Conservation (phyloP, 257 asterid species). For the Lycium ferocissimum region DNA sequence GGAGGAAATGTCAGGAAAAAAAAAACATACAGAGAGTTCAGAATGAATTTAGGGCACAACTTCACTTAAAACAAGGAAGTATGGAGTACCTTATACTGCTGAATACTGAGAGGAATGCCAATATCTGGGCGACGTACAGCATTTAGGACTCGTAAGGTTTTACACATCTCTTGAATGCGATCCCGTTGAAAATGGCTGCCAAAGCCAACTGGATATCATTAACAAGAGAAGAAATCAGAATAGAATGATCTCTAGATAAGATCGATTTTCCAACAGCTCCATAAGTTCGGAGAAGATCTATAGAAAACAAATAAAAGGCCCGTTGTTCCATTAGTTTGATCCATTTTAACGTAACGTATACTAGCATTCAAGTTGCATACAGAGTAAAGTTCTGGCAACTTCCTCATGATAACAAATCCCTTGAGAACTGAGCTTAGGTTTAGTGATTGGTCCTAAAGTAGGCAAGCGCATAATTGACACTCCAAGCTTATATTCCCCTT, state of each 20-base stretch:
- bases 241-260: slow-evolving; percentile 44
- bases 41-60: not conserved
- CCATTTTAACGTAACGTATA: not conserved
- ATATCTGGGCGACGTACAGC: slow-evolving; percentile 78
- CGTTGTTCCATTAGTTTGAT: slow-evolving; percentile 15
- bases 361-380: slow-evolving; percentile 14
- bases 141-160: slow-evolving; percentile 84
- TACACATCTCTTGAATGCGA: slow-evolving; percentile 79
- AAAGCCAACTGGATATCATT: slow-evolving; percentile 90
- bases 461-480: not conserved
- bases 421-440: not conserved
- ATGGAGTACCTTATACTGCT: slow-evolving; percentile 81
- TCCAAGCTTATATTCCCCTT: not conserved
- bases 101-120: slow-evolving; percentile 93
- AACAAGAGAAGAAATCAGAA: slow-evolving; percentile 73
- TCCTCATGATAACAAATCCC: slow-evolving; percentile 3
- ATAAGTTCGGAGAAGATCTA: not conserved
- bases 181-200: slow-evolving; percentile 96
- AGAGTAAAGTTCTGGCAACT: not conserved
- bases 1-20: slow-evolving; percentile 25
- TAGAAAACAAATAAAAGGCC: slow-evolving; percentile 6
- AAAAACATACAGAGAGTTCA: not conserved
- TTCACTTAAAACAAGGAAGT: slow-evolving; percentile 28
- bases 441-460: slow-evolving; percentile 14
- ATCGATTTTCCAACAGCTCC: slow-evolving; percentile 29